Evolutionary conservation across 306 rosid species (phyloP), one percentile per base, ranked within the genome.

Genomic region (Urtica urens): DNA sequence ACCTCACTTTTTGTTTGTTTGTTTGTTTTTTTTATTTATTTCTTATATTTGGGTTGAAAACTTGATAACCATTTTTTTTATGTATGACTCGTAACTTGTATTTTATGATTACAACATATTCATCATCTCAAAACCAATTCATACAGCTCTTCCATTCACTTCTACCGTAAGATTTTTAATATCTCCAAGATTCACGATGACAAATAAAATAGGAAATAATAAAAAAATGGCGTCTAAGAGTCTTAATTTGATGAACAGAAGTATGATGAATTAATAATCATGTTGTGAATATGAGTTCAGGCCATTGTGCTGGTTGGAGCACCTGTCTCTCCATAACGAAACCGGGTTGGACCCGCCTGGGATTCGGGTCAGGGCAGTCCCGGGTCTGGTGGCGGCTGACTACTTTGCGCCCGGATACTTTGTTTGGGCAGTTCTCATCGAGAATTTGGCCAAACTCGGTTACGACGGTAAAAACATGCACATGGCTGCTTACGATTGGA

Each of bases 321-420:
- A 87, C 65, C 79, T 82, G 6, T 72, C 90, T 51, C 72, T 79
- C 18, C 51, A 87, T 62, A 62, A 79, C 17, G 87, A 87, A 59
- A 87, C 94, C 27, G 94, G 96, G 23, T 56, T 79, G 42, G 96
- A 87, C 53, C 94, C 90, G 14, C 94, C 82, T 1, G 92, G 87
- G 38, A 87, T 87, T 70, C 77, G 87, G 51, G 80, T 82, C 38
- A 70, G 87, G 49, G 77, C 92, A 11, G 92, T 82, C 23, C 72
- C 79, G 0, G 86, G 78, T 28, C 81, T 82, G 35, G 76, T 57
- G 59, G 70, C 78, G 2, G 74, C 78, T 0, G 82, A 78, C 30
- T 67, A 80, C 33, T 72, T 72, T 60, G 71, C 81, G 34, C 67
- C 80, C 23, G 87, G 76, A 17, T 75, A 74, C 65, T 72, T 57